Base-by-base conservation (phyloP, 2,329 filamentous ascomycete genomes). In the Plectosphaerella sp. region DNA sequence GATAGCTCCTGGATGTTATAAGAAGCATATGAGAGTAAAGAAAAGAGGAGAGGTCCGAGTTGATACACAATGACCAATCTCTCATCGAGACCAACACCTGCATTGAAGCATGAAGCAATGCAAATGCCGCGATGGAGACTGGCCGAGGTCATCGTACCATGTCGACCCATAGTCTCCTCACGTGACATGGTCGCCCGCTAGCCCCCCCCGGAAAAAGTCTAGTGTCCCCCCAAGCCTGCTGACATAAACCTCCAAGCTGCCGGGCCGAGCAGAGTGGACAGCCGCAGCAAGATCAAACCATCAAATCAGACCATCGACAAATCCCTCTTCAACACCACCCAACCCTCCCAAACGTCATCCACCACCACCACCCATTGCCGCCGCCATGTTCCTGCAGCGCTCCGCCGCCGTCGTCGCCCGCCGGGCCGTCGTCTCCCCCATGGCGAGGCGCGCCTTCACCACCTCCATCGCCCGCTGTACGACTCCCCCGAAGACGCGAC, bases 321-420 rank as follows among this genome's bases (percentile, higher is more conserved):
- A 75, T 74, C 72, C 73, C 71, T 72, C 71, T 66, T 67, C 64
- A 63, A 61, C 63, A 48, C 54, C 51, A 59, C 41, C 52, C 56
- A 53, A 49, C 48, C 35, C 54, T 50, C 41, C 18, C n/a, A 18
- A 53, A 55, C 56, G 51, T 58, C 56, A 55, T 48, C 48, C 50
- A 43, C 45, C 53, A 49, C 43, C 39, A 52, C 47, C 54, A 45
- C 58, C 61, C 61, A 62, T 63, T 57, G 58, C 59, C 59, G 58
- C 64, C 69, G 68, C 64, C 64, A 85, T 87, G 83, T 83, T 86
- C 63, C 68, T 86, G 68, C 80, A 84, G 76, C 83, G 83, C 68
- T 76, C 83, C 66, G 82, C 77, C 68, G 65, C 82, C 60, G 72
- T 78, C 61, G 80, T 75, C 67, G 82, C 81, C 65, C 83, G 83